Evolutionary conservation across 1,284 basidiomycete genomes (phyloP), one percentile per base, ranked within the genome.

Genomic region (Apiotrichum sp.): DNA sequence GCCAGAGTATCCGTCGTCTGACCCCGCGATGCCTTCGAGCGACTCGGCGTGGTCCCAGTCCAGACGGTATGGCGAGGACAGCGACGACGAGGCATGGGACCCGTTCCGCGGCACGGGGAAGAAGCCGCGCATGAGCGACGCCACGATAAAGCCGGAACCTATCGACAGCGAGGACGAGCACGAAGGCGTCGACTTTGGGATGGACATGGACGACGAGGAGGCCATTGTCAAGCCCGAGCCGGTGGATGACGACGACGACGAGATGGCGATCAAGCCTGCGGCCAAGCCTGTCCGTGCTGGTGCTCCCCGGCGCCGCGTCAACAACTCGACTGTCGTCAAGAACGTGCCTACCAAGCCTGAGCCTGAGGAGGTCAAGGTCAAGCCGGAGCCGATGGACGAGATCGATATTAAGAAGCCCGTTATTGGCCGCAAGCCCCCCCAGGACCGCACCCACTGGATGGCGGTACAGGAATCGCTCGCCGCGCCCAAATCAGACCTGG

Each of bases 401-500:
- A 50, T 60, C 2, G 62, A 63, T 3, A 41, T 63, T 11, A 50
- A 56, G 53, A 67, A 67, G 50, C n/a, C 52, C 40, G 38, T 43
- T 33, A 57, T 50, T 79, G 58, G 73, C 40, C 58, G 58, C 34
- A 65, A 66, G 50, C 55, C 65, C 5, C 51, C 53, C 5, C 47
- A 56, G 0, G 68, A 77, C 1, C 78, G 80, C 10, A 84, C 86
- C 0, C 79, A 85, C 0, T 93, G 88, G 88, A 79, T 88, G 13
- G 82, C 84, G 14, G 81, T 89, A 3, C 87, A 88, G 65, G 86
- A 89, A 11, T 64, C 66, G 1, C 65, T 74, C 2, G 50, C 63
- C 3, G 54, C 59, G 4, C 68, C 67, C 47, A 63, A 55, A 43
- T 65, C 58, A 42, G 66, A 72, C 50, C 60, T 70, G 34, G 67